Base-by-base conservation (phyloP, 1,139 yeast genomes). In the Schwanniomyces etchellsii region DNA sequence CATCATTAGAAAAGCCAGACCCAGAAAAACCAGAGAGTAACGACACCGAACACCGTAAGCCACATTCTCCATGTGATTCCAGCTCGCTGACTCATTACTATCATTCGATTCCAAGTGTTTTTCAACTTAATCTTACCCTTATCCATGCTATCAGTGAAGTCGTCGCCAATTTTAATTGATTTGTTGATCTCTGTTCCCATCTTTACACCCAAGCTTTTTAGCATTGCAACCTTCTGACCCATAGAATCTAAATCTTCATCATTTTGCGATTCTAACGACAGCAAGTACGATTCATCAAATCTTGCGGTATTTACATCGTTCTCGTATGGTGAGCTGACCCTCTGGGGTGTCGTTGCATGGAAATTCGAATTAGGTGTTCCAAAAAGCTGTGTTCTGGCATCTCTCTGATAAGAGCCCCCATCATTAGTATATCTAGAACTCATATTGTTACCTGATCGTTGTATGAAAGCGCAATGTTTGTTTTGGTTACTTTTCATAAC, bases 181-280 rank as follows among this genome's bases (percentile, higher is more conserved):
- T 78, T 80, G 44, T 84, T 77, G 42, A 88, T 89, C 51, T 88
- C 95, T 27, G 75, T 76, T 3, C 96, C 96, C 81, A 89, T 88
- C 41, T 65, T 72, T 27, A 75, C 52, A 5, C 95, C 82, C 34
- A 85, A 58, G 36, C 73, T 76, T 55, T 85, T 88, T 39, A 89
- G 62, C 45, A 81, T 68, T 31, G 74, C 65, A 22, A 89, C 79
- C 47, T 83, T 84, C 33, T 77, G 74, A 28, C 78, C 70, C 78
- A 89, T 80, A 11, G 70, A 56, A 31, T 76, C 77, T 51, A 83
- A 57, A 36, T 85, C 88, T 25, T 81, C 88, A 39, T 85, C 85
- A 45, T 81, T 81, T 50, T 89, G 96, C 10, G 88, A 73, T 50
- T 89, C 97, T 31, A 88, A 60, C 28, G 86, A 76, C 62, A 81